Conservation (phyloP, 1,139 yeast species). For the Saccharomycopsis hybrid region DNA sequence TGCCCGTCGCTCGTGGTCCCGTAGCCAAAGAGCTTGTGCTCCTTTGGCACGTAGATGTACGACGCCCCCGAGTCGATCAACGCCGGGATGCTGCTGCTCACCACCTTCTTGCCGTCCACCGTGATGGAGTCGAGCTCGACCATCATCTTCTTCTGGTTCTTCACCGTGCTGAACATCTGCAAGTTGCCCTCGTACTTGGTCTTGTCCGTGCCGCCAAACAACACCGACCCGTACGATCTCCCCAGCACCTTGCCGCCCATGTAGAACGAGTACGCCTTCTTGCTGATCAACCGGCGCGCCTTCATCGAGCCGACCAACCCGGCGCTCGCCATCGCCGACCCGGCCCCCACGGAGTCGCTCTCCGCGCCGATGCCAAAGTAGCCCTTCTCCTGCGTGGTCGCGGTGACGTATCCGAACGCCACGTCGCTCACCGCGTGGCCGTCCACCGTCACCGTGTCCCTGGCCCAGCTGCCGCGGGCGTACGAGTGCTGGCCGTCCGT, state of each 20-base stretch:
- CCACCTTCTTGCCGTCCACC: conserved; percentile 17
- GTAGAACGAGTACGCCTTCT: conserved; percentile 48
- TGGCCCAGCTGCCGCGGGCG: conserved; percentile 17
- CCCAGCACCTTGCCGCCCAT: conserved; percentile 35
- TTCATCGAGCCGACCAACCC: no score
- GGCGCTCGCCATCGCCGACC: conserved; percentile 38
- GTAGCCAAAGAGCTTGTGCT: conserved; percentile 36
- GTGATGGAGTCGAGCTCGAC: conserved; percentile 10
- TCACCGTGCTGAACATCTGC: conserved; percentile 22
- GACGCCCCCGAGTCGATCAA: conserved; percentile 68
- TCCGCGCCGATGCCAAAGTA: conserved; percentile 51
- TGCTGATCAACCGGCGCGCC: no score
- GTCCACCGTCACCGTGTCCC: conserved; percentile 35
- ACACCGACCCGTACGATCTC: conserved; percentile 38
- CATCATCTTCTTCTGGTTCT: conserved; percentile 25
- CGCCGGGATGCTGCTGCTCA: no score
- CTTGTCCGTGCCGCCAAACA: conserved; percentile 56
- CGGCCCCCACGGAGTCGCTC: conserved; percentile 24
- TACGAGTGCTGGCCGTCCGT: conserved; percentile 23
- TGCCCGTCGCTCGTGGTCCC: conserved; percentile 29
- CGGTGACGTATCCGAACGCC: conserved; percentile 45
- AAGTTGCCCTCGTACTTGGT: conserved; percentile 44
- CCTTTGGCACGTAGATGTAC: conserved; percentile 44
- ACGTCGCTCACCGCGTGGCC: conserved; percentile 34
- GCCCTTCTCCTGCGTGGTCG: conserved; percentile 38